Evolutionary conservation across 768 basidiomycete species (phyloP).

Genomic region (Tylopilus sp.): DNA sequence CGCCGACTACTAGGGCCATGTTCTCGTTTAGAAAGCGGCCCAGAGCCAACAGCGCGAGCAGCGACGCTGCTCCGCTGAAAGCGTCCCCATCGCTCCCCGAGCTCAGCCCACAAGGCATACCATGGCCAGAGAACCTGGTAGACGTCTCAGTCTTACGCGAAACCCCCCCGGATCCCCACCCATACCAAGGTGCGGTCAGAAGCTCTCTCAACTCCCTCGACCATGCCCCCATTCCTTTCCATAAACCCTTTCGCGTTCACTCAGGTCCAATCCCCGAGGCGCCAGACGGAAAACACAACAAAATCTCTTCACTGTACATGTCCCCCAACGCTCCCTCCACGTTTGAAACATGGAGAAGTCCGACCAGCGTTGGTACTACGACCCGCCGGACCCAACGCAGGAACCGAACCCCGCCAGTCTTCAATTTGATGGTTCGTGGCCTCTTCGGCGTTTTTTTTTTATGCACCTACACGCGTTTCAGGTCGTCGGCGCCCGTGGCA

Average conservation of each 20-base stretch:
- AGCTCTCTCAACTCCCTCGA: constrained; percentile 56
- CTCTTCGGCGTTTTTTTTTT: neutral
- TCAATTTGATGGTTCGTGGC: constrained; percentile 75
- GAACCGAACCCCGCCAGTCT: constrained; percentile 65
- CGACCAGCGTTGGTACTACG: constrained; percentile 33
- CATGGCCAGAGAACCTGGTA: constrained; percentile 83
- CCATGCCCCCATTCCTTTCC: constrained; percentile 64
- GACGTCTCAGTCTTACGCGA: constrained; percentile 65
- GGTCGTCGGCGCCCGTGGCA: constrained; percentile 79
- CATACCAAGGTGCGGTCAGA: constrained; percentile 66
- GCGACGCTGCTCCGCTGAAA: constrained; percentile 44
- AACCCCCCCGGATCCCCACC: constrained; percentile 34
- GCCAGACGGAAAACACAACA: constrained; percentile 33
- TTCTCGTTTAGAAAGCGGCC: constrained; percentile 69
- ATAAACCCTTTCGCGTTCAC: constrained; percentile 69
- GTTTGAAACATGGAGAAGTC: constrained; percentile 54
- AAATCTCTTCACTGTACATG: constrained; percentile 74
- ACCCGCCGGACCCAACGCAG: constrained; percentile 62
- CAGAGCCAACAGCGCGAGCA: constrained; percentile 45
- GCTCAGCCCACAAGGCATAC: constrained; percentile 68
- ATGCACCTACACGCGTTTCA: constrained; percentile 30
- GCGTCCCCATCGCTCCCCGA: constrained; percentile 82
- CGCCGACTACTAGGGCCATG: constrained; percentile 44
- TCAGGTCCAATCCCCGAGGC: constrained; percentile 36
- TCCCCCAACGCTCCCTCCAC: constrained; percentile 52